These are phyloP conservation scores for Lophiostoma macrostomum DNA, from an alignment of 495 filamentous ascomycete genomes.

Conservation along the genomic window DNA sequence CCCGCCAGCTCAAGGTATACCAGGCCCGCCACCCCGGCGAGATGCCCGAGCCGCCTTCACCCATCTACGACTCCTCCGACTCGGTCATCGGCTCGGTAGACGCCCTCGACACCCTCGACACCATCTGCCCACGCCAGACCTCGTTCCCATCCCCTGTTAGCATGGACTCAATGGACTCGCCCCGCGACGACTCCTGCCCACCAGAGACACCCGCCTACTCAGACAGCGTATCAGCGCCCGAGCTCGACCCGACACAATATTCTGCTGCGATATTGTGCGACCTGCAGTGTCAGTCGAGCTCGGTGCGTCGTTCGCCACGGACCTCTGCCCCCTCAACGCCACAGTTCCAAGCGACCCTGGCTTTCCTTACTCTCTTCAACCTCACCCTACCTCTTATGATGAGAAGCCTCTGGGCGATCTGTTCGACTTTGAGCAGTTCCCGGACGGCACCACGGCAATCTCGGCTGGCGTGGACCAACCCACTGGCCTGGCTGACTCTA, in stretches of 20 bases:
- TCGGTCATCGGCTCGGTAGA: conserved; percentile 19
- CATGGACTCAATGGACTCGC: conserved; percentile 41
- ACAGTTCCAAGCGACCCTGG: conserved; percentile 11
- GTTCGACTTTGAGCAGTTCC: conserved; percentile 31
- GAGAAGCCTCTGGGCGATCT: conserved; percentile 27
- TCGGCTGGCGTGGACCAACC: too few species aligned
- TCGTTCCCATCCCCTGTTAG: conserved; percentile 34
- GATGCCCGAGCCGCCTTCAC: conserved; percentile 23
- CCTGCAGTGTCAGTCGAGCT: conserved; percentile 95
- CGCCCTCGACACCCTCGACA: conserved; percentile 14
- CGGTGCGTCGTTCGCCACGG: conserved; percentile 5
- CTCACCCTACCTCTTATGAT: conserved; percentile 9
- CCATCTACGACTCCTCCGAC: conserved; percentile 1
- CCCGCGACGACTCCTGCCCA: conserved; percentile 43
- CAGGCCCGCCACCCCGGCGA: conserved; percentile 39
- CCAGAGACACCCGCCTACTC: conserved; percentile 27
- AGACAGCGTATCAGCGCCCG: conserved; percentile 48
- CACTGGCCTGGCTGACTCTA: conserved; percentile 10
- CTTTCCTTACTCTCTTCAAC: conserved; percentile 29
- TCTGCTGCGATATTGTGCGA: conserved; percentile 99
- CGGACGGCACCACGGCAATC: conserved; percentile 12
- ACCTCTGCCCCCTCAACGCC: background rate
- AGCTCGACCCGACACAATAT: conserved; percentile 98
- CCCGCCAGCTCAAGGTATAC: conserved; percentile 56
- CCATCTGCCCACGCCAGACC: conserved; percentile 31